Evolutionary conservation across 805 yeast species (phyloP), one percentile per base, ranked within the genome.

Genomic region (Suhomyces faveliae): DNA sequence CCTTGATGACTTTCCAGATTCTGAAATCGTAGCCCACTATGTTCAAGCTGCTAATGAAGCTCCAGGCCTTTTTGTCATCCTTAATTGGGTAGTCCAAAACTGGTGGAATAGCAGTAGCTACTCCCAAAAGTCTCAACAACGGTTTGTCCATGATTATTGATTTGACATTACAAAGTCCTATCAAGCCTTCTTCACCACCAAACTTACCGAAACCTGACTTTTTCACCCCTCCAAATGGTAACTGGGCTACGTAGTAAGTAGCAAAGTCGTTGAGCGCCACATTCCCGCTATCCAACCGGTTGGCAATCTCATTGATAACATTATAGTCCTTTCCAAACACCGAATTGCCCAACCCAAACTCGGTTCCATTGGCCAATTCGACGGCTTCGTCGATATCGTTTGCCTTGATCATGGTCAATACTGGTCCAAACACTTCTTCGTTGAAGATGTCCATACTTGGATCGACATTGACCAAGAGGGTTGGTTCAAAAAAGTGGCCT

Each of bases 191-290:
- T 63, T 86, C 96, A 41, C 99, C 99, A 19, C 97, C 96, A 71
- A 94, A 94, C 64, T 92, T 92, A 48, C 99, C 99, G 62, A 90
- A 94, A 0, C 99, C 99, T 5, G 96, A 87, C 40, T 90, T 94
- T 56, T 84, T 84, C 22, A 80, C 80, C 24, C 99, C 99, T 46
- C 99, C 99, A 69, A 94, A 94, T 25, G 99, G 99, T 56, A 94
- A 75, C 68, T 94, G 99, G 56, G 97, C 91, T 29, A 94, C 89
- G 61, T 91, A 89, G 62, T 83, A 94, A 0, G 98, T 92, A 6
- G 98, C 99, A 74, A 94, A 94, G 71, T 94, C 99, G 66, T 94
- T 94, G 52, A 94, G 88, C 7, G 99, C 97, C 41, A 94, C 96
- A 61, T 91, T 94, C 20, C 99, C 99, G 38, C 91, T 78, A 30